Base-by-base conservation (phyloP, 805 yeast genomes). In the Wickerhamia fluorescens region DNA sequence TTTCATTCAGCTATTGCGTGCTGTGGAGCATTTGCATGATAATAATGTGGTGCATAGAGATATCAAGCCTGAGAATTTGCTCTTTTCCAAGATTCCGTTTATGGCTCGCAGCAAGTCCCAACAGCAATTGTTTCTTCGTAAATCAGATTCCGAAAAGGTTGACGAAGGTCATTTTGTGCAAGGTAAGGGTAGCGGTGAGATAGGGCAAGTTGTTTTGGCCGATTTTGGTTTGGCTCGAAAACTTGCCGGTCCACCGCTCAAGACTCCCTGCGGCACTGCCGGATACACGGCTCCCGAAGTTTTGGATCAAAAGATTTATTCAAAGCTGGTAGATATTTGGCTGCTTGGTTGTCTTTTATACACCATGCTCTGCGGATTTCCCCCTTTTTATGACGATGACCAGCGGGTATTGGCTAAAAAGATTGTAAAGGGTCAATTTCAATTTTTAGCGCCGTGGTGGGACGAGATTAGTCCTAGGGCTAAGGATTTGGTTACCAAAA, bases 381-480 rank as follows among this genome's bases (percentile, higher is more conserved):
- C 86, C 1, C 86, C 86, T 10, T 78, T 78, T 46, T 78, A 75
- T 48, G 89, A 84, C 42, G 82, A 78, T 36, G 78, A 80, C 44
- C 66, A 75, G 3, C 65, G 66, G 37, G 65, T 62, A 28, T 59
- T 83, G 25, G 76, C 87, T 4, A 67, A 68, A 31, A 83, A 82
- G 49, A 84, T 81, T 18, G 64, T 81, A 8, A 65, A 64, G 26
- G 94, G 92, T 20, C 78, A 81, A 33, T 83, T 70, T 52, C 71
- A 73, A n/a, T 83, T 81, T 49, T 59, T 83, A 30, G 59, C 71
- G 35, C 94, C 94, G 2, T 83, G 94, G 94, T 83, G 92, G 85
- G 92, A 82, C 53, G 94, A 83, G 49, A 78, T 83, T 20, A 68
- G 79, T 28, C 55, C 50, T 22, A 85, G 76, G 20, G 88, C 87